Evolutionary conservation across 768 basidiomycete species (phyloP).

Genomic region (Arthromyces matolae): DNA sequence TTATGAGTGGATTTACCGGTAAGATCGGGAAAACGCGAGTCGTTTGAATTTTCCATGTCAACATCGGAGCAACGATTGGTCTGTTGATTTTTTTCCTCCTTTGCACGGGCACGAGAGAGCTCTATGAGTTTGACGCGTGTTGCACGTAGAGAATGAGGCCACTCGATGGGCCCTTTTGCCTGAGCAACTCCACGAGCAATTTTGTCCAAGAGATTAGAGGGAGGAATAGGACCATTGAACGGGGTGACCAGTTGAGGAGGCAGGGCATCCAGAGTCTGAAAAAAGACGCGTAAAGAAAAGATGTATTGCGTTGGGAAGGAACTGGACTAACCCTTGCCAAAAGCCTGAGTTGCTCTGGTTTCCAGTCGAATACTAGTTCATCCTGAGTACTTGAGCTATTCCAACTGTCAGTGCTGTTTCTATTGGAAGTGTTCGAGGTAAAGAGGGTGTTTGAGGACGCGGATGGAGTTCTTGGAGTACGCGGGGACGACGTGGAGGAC

Average conservation of each 20-base stretch:
- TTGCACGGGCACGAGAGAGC: constrained; percentile 63
- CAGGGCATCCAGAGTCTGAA: constrained; percentile 76
- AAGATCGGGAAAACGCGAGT: constrained; percentile 26
- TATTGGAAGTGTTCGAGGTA: constrained; percentile 38
- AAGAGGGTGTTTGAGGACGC: constrained; percentile 51
- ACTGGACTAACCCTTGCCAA: constrained; percentile 55
- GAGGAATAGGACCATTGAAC: constrained; percentile 80
- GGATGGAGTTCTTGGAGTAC: constrained; percentile 60
- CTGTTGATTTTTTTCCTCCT: constrained; percentile 46
- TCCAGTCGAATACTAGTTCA: constrained; percentile 71
- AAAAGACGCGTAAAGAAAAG: constrained; percentile 12
- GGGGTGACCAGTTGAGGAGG: constrained; percentile 84
- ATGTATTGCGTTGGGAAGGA: no score
- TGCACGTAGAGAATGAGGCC: constrained; percentile 80
- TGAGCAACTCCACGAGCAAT: constrained; percentile 74
- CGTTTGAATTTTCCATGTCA: constrained; percentile 35
- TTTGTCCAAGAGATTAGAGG: constrained; percentile 83
- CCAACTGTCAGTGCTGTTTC: constrained; percentile 83
- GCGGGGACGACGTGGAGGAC: constrained; percentile 53
- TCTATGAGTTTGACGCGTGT: constrained; percentile 83
- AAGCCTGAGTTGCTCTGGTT: constrained; percentile 64
- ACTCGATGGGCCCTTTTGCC: constrained; percentile 72
- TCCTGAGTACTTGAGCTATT: constrained; percentile 73
- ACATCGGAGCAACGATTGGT: constrained; percentile 44
- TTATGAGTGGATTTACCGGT: constrained; percentile 23